Evolutionary conservation across 1,284 basidiomycete species (phyloP).

Genomic region (Heterobasidion occidentale): DNA sequence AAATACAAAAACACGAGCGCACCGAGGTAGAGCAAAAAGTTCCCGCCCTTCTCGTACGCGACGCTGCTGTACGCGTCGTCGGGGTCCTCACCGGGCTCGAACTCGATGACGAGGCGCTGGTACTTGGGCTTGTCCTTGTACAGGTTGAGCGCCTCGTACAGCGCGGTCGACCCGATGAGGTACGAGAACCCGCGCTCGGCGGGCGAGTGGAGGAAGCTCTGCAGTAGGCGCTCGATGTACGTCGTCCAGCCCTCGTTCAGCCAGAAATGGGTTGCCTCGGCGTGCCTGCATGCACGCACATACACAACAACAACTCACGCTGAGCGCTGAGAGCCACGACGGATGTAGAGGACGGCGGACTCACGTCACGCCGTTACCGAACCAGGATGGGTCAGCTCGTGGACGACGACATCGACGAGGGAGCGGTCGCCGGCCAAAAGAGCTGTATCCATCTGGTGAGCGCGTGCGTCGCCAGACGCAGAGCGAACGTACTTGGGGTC

Average conservation of each 20-base stretch:
- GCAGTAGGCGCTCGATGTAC: slow-evolving; percentile 85
- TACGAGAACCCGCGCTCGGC: slow-evolving; percentile 74
- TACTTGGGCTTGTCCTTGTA: slow-evolving; percentile 63
- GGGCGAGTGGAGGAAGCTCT: slow-evolving; percentile 67
- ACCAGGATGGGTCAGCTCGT: slow-evolving; percentile 76
- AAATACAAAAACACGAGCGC: slow-evolving; percentile 7
- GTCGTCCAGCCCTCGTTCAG: slow-evolving; percentile 94
- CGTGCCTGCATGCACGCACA: slow-evolving; percentile 35
- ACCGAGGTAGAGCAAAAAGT: slow-evolving; percentile 66
- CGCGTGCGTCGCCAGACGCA: neutral
- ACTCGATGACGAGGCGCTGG: slow-evolving; percentile 83
- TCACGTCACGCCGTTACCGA: slow-evolving; percentile 80
- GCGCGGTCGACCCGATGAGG: slow-evolving; percentile 58
- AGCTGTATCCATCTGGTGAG: slow-evolving; percentile 30
- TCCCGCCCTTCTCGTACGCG: slow-evolving; percentile 73
- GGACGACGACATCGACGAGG: slow-evolving; percentile 79
- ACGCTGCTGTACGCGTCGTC: slow-evolving; percentile 73
- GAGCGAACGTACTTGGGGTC: slow-evolving; percentile 63
- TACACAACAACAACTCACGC: neutral
- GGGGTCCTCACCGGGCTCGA: slow-evolving; percentile 79
- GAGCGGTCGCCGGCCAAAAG: slow-evolving; percentile 78
- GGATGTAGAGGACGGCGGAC: slow-evolving; percentile 15
- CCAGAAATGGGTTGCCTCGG: slow-evolving; percentile 79
- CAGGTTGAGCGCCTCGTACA: slow-evolving; percentile 65
- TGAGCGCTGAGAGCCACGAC: neutral